These are phyloP conservation scores for Lodderomyces beijingensis DNA, from an alignment of 1,139 yeast genomes.

Conservation along the genomic window DNA sequence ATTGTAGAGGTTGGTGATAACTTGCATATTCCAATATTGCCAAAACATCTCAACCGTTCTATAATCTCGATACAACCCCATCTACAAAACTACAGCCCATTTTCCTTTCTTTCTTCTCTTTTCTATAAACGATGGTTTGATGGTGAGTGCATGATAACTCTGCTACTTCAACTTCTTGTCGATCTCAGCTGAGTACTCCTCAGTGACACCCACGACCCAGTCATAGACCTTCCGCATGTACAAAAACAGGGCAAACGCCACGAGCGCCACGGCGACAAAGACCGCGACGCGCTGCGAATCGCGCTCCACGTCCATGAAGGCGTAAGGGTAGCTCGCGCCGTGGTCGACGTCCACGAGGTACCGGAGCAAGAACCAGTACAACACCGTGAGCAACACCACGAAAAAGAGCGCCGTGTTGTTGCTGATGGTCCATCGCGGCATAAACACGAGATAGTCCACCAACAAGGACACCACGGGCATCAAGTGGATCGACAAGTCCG, in stretches of 20 bases:
- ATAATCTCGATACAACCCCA: too few species aligned
- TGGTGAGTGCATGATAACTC: too few species aligned
- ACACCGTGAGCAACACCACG: conserved; percentile 34
- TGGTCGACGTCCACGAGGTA: conserved; percentile 40
- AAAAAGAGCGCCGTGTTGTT: conserved; percentile 36
- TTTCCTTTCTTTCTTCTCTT: too few species aligned
- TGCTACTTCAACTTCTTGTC: conserved; percentile 13
- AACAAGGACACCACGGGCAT: conserved; percentile 51
- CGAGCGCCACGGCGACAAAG: conserved; percentile 45
- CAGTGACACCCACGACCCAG: conserved; percentile 18
- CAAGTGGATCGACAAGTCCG: conserved; percentile 57
- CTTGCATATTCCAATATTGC: conserved; percentile 21
- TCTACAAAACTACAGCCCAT: too few species aligned
- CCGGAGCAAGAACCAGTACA: conserved; percentile 54
- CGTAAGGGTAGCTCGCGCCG: conserved; percentile 61
- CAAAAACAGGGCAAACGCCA: conserved; percentile 39
- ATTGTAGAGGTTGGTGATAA: too few species aligned
- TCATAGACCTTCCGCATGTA: conserved; percentile 24
- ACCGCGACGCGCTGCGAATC: conserved; percentile 41
- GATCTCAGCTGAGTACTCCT: conserved; percentile 14
- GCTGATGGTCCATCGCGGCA: conserved; percentile 44
- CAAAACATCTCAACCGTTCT: conserved; percentile 20
- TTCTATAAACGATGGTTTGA: too few species aligned
- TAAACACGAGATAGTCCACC: conserved; percentile 52
- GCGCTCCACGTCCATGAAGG: conserved; percentile 53